Evolutionary conservation across 306 rosid genomes (phyloP).

Genomic region (Carpinus fangiana): DNA sequence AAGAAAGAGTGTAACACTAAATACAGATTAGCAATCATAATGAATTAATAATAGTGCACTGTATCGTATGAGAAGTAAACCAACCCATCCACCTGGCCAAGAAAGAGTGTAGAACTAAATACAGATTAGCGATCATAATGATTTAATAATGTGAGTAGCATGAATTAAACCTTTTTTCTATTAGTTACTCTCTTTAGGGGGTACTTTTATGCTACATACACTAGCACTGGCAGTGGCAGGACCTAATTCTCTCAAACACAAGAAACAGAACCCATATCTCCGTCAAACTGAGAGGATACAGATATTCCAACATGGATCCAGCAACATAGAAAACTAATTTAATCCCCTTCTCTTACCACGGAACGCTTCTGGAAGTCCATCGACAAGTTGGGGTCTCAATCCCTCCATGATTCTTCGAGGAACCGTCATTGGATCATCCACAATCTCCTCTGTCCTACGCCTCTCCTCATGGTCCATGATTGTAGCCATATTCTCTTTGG

Average conservation of each 20-base stretch:
- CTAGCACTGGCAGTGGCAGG: background rate
- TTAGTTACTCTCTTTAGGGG: no score
- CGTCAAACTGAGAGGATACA: no score
- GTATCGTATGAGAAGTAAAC: slow-evolving; percentile 89
- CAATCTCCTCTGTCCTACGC: slow-evolving; percentile 62
- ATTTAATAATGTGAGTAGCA: background rate
- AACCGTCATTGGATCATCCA: slow-evolving; percentile 72
- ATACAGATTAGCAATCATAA: slow-evolving; percentile 9
- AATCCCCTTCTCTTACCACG: slow-evolving; percentile 55
- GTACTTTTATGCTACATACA: background rate
- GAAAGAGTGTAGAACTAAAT: slow-evolving; percentile 16
- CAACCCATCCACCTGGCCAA: slow-evolving; percentile 90
- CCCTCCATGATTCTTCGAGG: slow-evolving; percentile 77
- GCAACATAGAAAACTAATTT: no score
- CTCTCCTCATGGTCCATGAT: slow-evolving; percentile 79
- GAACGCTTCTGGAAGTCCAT: slow-evolving; percentile 94
- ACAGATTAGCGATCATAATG: slow-evolving; percentile 3
- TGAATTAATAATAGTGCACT: slow-evolving; percentile 43
- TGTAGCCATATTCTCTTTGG: slow-evolving; percentile 85
- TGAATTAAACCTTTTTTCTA: no score
- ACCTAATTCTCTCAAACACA: background rate
- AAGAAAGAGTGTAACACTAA: slow-evolving; percentile 19
- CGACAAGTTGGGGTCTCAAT: slow-evolving; percentile 83
- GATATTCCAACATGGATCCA: no score
- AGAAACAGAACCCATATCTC: background rate